Evolutionary conservation across 805 yeast species (phyloP), one percentile per base, ranked within the genome.

Genomic region (Metschnikowia shivogae): DNA sequence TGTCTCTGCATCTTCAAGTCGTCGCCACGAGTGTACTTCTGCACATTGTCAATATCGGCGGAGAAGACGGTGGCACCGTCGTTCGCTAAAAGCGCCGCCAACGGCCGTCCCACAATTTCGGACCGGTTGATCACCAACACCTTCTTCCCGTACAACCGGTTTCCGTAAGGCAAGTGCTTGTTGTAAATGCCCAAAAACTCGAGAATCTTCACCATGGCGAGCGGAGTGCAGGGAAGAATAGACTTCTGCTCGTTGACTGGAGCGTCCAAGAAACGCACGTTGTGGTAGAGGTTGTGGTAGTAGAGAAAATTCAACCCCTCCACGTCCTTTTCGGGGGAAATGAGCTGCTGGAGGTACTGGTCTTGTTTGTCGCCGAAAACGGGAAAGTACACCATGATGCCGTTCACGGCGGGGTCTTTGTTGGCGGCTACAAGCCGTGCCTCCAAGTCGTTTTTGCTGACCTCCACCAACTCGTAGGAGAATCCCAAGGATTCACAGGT

Each of bases 51-150:
- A 41, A 93, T 68, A 61, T 93, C 98, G 2, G 82, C 92, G 1
- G 98, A 90, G 63, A 86, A 93, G 2, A 93, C 98, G 1, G 84
- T 84, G 19, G 99, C 99, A 50, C 99, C 99, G 61, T 93, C 99
- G 60, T 93, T 93, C 14, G 99, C 98, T 52, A 93, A 72, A 31
- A 93, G 67, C 0, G 99, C 98, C 29, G 98, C 98, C 48, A 93
- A 71, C 1, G 99, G 99, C 56, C 99, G 80, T 10, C 99, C 99
- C 19, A 93, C 99, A 59, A 93, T 92, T 67, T 93, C 99, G 10
- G 96, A 86, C 59, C 99, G 76, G 68, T 93, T 93, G 42, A 93
- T 90, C 36, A 93, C 82, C 39, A 95, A 82, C 45, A 92, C 76
- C 42, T 93, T 92, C 67, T 89, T 90, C 36, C 99, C 99, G 58